Conservation (phyloP, 2,329 filamentous ascomycete species). For the Xylaria sp. region DNA sequence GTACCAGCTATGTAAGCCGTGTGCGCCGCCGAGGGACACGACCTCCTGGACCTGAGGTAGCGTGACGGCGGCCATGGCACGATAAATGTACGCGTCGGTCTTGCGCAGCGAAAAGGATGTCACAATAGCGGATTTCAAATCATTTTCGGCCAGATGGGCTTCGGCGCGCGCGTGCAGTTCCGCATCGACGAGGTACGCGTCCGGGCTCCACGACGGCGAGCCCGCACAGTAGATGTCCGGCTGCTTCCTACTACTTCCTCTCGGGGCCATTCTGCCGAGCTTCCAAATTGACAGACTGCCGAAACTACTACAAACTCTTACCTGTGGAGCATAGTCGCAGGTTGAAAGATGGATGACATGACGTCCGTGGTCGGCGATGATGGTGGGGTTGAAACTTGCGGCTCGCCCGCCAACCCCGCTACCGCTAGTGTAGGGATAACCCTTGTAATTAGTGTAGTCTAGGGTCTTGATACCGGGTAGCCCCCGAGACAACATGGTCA, state of each 20-base stretch:
- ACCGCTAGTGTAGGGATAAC: no score
- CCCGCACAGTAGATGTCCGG: conserved; percentile 56
- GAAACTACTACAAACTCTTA: not conserved
- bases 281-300: no score
- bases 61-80: conserved; percentile 61
- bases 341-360: not conserved
- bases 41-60: conserved; percentile 60
- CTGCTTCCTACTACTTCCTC: conserved; percentile 16
- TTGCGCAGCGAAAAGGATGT: conserved; percentile 57
- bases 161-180: conserved; percentile 52
- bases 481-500: no score
- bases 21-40: conserved; percentile 55
- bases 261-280: conserved; percentile 23
- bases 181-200: conserved; percentile 52
- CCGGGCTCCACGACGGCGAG: conserved; percentile 56
- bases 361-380: not conserved
- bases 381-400: conserved; percentile 10
- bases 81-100: conserved; percentile 60
- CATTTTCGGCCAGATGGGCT: conserved; percentile 51
- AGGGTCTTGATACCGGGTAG: no score
- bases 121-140: conserved; percentile 57
- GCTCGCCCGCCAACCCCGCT: not conserved
- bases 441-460: no score
- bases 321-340: not conserved
- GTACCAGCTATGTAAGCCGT: conserved; percentile 63